Evolutionary conservation across 2,329 filamentous ascomycete species (phyloP).

Genomic region (Xylaria digitata): DNA sequence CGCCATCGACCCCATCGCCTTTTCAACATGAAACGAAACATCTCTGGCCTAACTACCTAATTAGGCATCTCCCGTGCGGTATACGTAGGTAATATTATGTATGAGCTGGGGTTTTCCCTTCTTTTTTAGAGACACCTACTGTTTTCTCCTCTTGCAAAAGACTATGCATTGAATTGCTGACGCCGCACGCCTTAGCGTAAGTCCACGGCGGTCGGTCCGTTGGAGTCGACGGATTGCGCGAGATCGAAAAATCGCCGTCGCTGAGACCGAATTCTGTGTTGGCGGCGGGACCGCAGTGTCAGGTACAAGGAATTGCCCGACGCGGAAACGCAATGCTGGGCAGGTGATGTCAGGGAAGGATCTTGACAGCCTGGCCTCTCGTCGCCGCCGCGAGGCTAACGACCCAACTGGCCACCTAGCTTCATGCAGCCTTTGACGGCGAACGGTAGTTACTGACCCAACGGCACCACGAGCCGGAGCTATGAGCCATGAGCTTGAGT

Average conservation of each 20-base stretch:
- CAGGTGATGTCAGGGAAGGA: conserved; percentile 7
- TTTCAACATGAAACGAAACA: conserved; percentile 31
- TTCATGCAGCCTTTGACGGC: background rate
- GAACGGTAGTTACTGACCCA: too few species aligned
- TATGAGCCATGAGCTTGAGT: background rate
- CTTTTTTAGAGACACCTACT: background rate
- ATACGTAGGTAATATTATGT: background rate
- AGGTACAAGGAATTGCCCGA: background rate
- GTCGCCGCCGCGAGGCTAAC: background rate
- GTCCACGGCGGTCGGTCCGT: background rate
- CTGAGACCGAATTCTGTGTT: background rate
- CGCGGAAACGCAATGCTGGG: background rate
- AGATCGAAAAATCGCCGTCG: background rate
- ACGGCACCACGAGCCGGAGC: too few species aligned
- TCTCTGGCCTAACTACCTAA: background rate
- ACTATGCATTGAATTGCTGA: background rate
- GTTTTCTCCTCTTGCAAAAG: background rate
- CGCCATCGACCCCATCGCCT: conserved; percentile 1
- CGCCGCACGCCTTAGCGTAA: conserved; percentile 2
- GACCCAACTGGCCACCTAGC: background rate
- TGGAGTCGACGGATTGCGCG: background rate
- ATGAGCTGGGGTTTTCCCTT: background rate
- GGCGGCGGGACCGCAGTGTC: background rate
- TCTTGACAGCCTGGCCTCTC: conserved; percentile 12
- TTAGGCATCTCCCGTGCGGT: conserved; percentile 9